These are phyloP conservation scores for Zymoseptoria brevis DNA, from an alignment of 2,329 filamentous ascomycete genomes.

Conservation along the genomic window DNA sequence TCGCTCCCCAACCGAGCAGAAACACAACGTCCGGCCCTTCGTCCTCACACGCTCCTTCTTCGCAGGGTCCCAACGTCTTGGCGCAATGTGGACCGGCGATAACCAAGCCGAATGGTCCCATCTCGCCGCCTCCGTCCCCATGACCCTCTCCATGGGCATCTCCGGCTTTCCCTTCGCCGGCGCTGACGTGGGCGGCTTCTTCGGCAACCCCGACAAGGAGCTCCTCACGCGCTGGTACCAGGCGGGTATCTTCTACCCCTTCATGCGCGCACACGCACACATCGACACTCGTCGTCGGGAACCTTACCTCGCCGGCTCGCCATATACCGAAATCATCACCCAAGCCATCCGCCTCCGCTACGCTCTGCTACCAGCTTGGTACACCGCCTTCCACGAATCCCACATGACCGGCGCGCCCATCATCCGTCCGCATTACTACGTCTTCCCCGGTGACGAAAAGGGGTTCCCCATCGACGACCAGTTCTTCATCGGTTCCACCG, in stretches of 20 bases:
- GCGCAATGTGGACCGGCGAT: constrained; percentile 98
- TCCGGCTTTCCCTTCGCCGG: constrained; percentile 89
- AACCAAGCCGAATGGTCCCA: constrained; percentile 93
- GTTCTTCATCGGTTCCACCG: constrained; percentile 80
- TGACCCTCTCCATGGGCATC: constrained; percentile 88
- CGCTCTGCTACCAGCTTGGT: constrained; percentile 84
- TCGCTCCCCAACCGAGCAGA: constrained; percentile 74
- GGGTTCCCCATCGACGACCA: constrained; percentile 91
- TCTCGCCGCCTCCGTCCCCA: constrained; percentile 79
- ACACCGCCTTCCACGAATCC: constrained; percentile 91
- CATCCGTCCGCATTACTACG: constrained; percentile 85
- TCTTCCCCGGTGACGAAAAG: constrained; percentile 74
- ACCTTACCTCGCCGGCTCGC: constrained; percentile 79
- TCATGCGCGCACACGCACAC: constrained; percentile 95
- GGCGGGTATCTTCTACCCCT: constrained; percentile 91
- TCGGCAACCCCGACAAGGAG: constrained; percentile 90
- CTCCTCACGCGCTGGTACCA: constrained; percentile 94
- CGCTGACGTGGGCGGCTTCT: constrained; percentile 95
- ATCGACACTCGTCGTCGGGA: constrained; percentile 92
- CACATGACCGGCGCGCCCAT: constrained; percentile 77
- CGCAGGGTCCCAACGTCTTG: constrained; percentile 77
- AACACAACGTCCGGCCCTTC: constrained; percentile 60
- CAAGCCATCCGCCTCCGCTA: constrained; percentile 84
- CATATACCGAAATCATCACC: constrained; percentile 78
- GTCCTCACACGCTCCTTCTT: constrained; percentile 89